phyloP scores from a whole-genome alignment of 495 filamentous ascomycete genomes.

The Platismatia glauca region DNA sequence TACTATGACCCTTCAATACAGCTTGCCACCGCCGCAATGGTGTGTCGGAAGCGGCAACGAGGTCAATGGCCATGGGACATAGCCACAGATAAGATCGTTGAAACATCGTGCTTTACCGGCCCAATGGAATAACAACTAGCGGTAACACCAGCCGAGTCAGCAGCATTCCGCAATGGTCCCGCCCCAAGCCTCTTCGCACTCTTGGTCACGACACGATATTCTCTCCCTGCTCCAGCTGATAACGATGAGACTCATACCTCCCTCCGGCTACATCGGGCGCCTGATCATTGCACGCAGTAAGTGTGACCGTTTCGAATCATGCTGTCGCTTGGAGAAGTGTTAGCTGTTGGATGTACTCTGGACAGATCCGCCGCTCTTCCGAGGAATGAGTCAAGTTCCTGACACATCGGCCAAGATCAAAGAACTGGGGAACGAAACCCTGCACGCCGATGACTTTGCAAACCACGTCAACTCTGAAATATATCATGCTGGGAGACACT shows the following conservation, averaged over 20 bases:
- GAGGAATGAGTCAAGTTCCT: neutral
- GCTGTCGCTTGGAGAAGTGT: too few species aligned
- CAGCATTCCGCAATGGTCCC: neutral
- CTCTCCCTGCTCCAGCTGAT: neutral
- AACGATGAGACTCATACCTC: neutral
- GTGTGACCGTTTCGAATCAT: neutral
- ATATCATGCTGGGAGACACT: neutral
- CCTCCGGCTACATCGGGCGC: neutral
- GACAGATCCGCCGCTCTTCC: too few species aligned
- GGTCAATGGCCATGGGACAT: neutral
- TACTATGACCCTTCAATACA: neutral
- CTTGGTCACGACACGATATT: neutral
- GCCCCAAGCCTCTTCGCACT: neutral
- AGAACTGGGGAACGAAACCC: neutral
- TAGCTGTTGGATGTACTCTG: too few species aligned
- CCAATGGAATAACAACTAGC: neutral
- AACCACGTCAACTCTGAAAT: too few species aligned
- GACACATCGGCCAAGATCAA: neutral
- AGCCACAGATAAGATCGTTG: neutral
- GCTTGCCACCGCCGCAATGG: neutral
- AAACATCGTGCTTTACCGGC: neutral
- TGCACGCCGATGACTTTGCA: neutral
- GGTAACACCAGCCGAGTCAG: neutral
- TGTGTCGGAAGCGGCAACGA: neutral
- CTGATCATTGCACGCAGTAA: neutral